Evolutionary conservation across 768 basidiomycete species (phyloP), one percentile per base, ranked within the genome.

Genomic region (Daedaleopsis nitida): DNA sequence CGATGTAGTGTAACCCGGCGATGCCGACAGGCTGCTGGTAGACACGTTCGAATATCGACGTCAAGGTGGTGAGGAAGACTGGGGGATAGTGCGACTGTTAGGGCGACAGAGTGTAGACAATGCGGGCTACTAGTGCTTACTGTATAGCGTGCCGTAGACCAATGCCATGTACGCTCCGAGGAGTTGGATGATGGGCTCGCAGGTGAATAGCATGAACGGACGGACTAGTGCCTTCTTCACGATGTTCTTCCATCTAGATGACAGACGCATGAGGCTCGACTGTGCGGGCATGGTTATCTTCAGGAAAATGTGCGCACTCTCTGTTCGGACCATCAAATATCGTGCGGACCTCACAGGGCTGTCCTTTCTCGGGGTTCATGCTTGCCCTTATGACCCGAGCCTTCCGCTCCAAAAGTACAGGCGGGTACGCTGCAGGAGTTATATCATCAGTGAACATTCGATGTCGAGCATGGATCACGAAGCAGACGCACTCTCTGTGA

Each of bases 1-100:
- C 82, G 58, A 92, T 75, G 66, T 91, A 94, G 67, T 92, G 78
- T 24, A 91, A 70, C 0, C 89, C 87, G 0, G 83, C 80, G 52
- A 87, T 86, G 8, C 89, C 87, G n/a, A 81, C 72, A 0, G 69
- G 62, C 69, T 89, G 73, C 35, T 78, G 72, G 68, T 92, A 92
- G 0, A 79, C 71, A 3, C 74, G 74, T 56, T 77, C 71, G 65
- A 85, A 90, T 43, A 89, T 88, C 0, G 72, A 65, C 0, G 89
- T 84, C 32, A 91, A 80, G 0, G 82, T 87, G 0, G 87, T 89
- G 27, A 91, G 72, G 69, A 87, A 87, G 12, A 90, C 88, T 91
- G 57, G 4, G 34, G 16, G 5, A 32, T 3, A 32, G 7, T 3
- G 27, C 5, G 27, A 32, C 38, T 12, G 19, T 23, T 14, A 19